phyloP scores from a whole-genome alignment of 345 rosid genomes.

The Brassica cretica region DNA sequence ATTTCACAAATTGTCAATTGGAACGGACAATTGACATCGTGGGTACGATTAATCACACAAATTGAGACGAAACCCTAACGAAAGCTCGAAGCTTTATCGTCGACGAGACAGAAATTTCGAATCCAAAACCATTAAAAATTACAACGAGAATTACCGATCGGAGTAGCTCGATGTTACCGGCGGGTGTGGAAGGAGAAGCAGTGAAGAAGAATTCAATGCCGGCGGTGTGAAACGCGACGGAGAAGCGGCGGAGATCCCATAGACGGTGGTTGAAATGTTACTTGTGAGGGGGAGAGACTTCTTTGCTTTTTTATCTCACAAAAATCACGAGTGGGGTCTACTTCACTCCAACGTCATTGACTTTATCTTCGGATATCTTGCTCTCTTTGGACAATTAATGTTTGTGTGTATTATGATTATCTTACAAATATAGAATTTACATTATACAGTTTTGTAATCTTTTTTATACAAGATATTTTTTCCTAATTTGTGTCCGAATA shows the following conservation, averaged over 20 bases:
- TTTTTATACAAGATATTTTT: background rate
- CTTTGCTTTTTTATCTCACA: background rate
- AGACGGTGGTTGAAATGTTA: constrained; percentile 6
- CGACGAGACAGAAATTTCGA: background rate
- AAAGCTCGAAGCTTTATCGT: constrained; percentile 1
- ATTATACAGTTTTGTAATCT: background rate
- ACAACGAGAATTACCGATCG: background rate
- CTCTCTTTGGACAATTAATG: background rate
- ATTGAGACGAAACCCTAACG: background rate
- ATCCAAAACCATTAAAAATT: constrained; percentile 6
- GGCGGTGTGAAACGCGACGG: constrained; percentile 24
- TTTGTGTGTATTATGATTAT: background rate
- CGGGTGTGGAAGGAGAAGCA: background rate
- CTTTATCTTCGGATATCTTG: background rate
- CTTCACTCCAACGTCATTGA: background rate
- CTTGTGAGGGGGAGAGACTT: background rate
- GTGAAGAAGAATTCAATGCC: background rate
- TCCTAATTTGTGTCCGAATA: too few relatives aligned
- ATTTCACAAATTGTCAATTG: background rate
- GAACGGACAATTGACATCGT: background rate
- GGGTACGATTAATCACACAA: background rate
- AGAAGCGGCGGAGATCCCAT: constrained; percentile 30
- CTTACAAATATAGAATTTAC: background rate
- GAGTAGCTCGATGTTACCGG: background rate
- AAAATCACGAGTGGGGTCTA: constrained; percentile 9